A percentile compares a stretch with the other conserved stretches of the same genome.
Conservation (phyloP, 345 rosid species). For the Citrus cavaleriei region DNA sequence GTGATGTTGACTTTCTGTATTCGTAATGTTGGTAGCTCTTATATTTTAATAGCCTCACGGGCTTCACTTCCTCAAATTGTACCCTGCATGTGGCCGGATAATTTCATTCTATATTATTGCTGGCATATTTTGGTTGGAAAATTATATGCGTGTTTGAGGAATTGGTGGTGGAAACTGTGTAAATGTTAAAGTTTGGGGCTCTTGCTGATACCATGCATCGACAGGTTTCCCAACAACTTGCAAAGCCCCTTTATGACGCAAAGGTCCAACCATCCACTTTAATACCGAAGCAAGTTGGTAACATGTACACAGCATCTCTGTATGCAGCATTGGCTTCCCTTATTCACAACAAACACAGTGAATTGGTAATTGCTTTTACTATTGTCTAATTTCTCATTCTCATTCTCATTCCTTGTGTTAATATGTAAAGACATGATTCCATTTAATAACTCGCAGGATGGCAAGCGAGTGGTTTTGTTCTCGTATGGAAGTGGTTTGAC, state of each 20-base stretch:
- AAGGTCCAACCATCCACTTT: slow-evolving; percentile 89
- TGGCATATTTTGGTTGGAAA: neutral
- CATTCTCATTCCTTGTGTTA: neutral
- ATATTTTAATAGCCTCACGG: neutral
- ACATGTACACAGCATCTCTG: slow-evolving; percentile 98
- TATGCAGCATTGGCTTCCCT: slow-evolving; percentile 96
- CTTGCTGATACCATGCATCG: slow-evolving; percentile 24
- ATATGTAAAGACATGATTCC: neutral
- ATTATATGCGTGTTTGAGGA: neutral
- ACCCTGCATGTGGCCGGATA: neutral
- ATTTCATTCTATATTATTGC: neutral
- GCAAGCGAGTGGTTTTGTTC: slow-evolving; percentile 78
- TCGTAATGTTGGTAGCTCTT: no score
- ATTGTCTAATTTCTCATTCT: neutral
- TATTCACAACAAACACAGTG: slow-evolving; percentile 64
- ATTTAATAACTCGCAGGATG: slow-evolving; percentile 43
- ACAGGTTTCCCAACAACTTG: slow-evolving; percentile 84
- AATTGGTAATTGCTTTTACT: slow-evolving; percentile 54
- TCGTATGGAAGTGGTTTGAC: slow-evolving; percentile 96
- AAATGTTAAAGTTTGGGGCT: neutral
- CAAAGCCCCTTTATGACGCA: slow-evolving; percentile 80
- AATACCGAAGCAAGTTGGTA: slow-evolving; percentile 97
- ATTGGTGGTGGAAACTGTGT: neutral
- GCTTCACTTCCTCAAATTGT: neutral
- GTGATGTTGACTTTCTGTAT: neutral